phyloP scores from a whole-genome alignment of 805 yeast species.

The Lachancea quebecensis region DNA sequence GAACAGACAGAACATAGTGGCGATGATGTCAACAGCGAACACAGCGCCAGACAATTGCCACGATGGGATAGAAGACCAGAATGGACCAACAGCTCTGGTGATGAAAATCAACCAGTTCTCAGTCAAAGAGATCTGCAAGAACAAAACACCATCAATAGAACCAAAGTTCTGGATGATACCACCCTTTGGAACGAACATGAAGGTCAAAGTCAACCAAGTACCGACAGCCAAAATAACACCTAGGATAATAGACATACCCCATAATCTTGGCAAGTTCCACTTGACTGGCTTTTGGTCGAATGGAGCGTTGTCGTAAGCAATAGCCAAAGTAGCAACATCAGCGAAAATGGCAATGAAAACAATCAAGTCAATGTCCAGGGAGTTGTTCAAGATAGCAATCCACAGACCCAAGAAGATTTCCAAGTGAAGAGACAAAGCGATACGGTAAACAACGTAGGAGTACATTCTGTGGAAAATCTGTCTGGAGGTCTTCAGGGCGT shows the following conservation, averaged over 20 bases:
- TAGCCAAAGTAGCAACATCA: constrained; percentile 94
- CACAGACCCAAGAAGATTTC: constrained; percentile 92
- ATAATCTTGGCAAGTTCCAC: constrained; percentile 94
- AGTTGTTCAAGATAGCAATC: constrained; percentile 87
- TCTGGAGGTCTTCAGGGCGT: constrained; percentile 90
- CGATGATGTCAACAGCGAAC: constrained; percentile 78
- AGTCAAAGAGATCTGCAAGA: constrained; percentile 89
- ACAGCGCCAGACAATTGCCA: constrained; percentile 97
- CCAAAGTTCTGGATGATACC: constrained; percentile 97
- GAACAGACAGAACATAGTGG: constrained; percentile 86
- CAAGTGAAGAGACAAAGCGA: constrained; percentile 90
- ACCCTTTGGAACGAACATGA: constrained; percentile 85
- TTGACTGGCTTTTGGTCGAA: constrained; percentile 88
- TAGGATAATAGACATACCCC: constrained; percentile 91
- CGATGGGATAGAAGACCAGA: constrained; percentile 95
- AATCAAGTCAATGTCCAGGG: constrained; percentile 82
- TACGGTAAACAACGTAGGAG: constrained; percentile 96
- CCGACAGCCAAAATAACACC: constrained; percentile 84
- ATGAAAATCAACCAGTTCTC: constrained; percentile 97
- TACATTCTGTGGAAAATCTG: constrained; percentile 99
- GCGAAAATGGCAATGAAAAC: constrained; percentile 97
- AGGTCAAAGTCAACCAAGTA: constrained; percentile 91
- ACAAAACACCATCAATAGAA: constrained; percentile 85
- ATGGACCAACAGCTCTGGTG: constrained; percentile 96
- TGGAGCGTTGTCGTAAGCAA: constrained; percentile 97